phyloP scores from a whole-genome alignment of 1,284 basidiomycete species.

The Erythrobasidium hasegawianum region DNA sequence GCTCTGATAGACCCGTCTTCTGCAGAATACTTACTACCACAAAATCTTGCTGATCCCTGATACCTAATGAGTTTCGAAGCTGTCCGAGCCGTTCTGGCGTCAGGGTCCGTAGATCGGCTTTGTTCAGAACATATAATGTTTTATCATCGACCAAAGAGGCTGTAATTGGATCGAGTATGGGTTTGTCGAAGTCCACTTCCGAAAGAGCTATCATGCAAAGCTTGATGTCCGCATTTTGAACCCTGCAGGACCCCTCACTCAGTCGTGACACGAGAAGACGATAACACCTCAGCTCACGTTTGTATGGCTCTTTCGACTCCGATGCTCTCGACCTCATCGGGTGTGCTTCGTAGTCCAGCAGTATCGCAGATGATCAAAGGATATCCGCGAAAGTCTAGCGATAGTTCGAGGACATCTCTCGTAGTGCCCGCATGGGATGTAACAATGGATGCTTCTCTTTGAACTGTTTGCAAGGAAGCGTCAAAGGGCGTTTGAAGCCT shows the following conservation, averaged over 20 bases:
- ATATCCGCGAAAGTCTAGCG: constrained; percentile 78
- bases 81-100: neutral
- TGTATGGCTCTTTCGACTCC: constrained; percentile 68
- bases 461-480: constrained; percentile 58
- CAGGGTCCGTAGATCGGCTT: constrained; percentile 26
- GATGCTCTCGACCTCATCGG: constrained; percentile 73
- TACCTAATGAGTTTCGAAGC: too few relatives aligned
- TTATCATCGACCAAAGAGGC: constrained; percentile 35
- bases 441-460: constrained; percentile 81
- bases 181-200: constrained; percentile 49
- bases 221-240: constrained; percentile 63
- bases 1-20: constrained; percentile 57
- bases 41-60: too few relatives aligned
- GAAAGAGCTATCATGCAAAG: constrained; percentile 72
- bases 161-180: constrained; percentile 36
- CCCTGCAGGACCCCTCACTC: constrained; percentile 51
- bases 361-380: constrained; percentile 77
- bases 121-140: constrained; percentile 42
- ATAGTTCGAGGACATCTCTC: constrained; percentile 73
- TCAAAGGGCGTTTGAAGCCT: neutral
- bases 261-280: neutral
- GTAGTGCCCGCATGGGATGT: constrained; percentile 81
- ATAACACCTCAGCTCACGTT: constrained; percentile 54
- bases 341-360: constrained; percentile 67
- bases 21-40: constrained; percentile 61